Conservation (phyloP, 768 basidiomycete species). For the Podaxis pistillaris region DNA sequence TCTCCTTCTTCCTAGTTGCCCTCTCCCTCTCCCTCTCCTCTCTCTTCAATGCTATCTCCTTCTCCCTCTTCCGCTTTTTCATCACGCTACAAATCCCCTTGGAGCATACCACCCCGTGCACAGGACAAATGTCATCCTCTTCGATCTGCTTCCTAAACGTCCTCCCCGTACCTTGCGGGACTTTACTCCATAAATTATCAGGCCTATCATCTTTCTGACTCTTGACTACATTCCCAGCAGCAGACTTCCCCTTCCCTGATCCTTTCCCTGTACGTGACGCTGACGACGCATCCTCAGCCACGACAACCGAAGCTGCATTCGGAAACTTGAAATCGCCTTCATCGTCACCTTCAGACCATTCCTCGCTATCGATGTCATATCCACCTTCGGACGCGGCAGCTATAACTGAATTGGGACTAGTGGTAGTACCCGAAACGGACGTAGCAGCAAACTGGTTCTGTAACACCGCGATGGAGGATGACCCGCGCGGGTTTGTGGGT, state of each 20-base stretch:
- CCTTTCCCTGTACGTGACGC: background rate
- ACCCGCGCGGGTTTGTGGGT: slow-evolving; percentile 7
- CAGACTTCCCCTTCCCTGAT: background rate
- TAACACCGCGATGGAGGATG: slow-evolving; percentile 2
- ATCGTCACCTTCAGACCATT: background rate
- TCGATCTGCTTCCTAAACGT: slow-evolving; percentile 7
- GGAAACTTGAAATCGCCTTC: slow-evolving; percentile 5
- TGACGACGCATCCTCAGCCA: background rate
- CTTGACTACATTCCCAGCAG: background rate
- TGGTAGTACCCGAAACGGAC: background rate
- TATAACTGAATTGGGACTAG: background rate
- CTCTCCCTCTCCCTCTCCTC: background rate
- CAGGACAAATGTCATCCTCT: slow-evolving; percentile 4
- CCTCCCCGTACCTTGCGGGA: background rate
- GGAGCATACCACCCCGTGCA: slow-evolving; percentile 3
- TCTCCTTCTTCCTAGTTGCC: background rate
- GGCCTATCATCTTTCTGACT: background rate
- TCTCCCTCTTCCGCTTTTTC: slow-evolving; percentile 8
- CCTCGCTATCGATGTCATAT: background rate
- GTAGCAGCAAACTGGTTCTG: slow-evolving; percentile 1
- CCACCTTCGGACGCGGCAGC: background rate
- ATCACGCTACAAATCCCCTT: slow-evolving; percentile 12
- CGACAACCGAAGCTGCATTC: background rate
- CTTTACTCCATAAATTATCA: background rate
- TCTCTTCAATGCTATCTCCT: background rate